These are phyloP conservation scores for Fusarium hainanense DNA, from an alignment of 2,329 filamentous ascomycete species.

Conservation along the genomic window DNA sequence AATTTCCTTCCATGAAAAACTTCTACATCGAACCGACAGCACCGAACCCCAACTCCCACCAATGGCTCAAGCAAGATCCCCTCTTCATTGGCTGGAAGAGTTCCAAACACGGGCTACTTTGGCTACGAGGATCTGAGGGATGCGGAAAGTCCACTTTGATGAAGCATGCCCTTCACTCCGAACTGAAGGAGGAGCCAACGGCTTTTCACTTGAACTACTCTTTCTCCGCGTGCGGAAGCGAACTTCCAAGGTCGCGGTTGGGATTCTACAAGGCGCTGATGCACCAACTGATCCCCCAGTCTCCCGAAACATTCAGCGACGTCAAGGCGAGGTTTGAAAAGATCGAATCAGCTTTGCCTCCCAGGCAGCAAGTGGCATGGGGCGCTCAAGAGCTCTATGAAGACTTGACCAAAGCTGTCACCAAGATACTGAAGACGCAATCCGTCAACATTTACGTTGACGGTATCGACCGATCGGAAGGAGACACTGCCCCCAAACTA, in stretches of 20 bases:
- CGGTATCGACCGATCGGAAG: background rate
- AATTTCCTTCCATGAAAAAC: background rate
- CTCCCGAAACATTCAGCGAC: background rate
- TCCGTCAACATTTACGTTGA: background rate
- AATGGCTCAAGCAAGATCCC: background rate
- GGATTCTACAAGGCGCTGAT: background rate
- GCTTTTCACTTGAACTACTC: background rate
- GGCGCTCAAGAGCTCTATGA: constrained; percentile 1
- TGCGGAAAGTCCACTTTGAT: constrained; percentile 11
- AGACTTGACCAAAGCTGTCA: background rate
- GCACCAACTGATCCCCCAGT: background rate
- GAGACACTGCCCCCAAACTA: background rate
- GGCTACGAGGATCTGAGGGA: background rate
- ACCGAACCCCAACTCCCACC: accelerated
- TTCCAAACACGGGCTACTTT: background rate
- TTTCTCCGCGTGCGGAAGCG: background rate
- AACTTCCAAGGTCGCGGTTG: background rate
- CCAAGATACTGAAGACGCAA: background rate
- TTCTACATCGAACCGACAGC: background rate
- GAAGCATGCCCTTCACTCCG: background rate
- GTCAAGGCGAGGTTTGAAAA: background rate
- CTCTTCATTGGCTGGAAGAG: background rate
- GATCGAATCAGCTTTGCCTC: background rate
- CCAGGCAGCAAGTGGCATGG: background rate
- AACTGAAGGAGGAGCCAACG: background rate